Evolutionary conservation across 23 red algal species (phyloP).

Genomic region (Gracilariopsis chorda): DNA sequence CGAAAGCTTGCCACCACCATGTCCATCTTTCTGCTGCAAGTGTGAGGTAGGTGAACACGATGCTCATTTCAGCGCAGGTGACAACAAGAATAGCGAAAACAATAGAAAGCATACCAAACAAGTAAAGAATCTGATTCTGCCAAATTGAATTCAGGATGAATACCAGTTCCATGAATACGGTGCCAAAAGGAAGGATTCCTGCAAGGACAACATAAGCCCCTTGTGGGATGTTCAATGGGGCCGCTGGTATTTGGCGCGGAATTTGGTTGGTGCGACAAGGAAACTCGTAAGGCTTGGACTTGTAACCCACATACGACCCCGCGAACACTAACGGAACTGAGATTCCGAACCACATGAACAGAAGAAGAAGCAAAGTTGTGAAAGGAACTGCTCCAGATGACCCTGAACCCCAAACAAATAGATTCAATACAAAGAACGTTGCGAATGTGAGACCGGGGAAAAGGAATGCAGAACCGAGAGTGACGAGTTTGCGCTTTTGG

Average conservation of each 20-base stretch:
- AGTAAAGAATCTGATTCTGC: conserved; percentile 80
- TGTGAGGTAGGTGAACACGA: conserved; percentile 91
- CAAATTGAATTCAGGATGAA: conserved; percentile 89
- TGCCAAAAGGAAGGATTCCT: conserved; percentile 92
- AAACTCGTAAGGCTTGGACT: conserved; percentile 70
- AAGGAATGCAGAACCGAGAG: conserved; percentile 78
- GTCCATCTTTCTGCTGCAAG: conserved; percentile 82
- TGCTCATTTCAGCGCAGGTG: conserved; percentile 83
- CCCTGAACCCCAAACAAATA: conserved; percentile 79
- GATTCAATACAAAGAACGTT: conserved; percentile 89
- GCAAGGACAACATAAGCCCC: conserved; percentile 57
- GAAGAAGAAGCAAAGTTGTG: conserved; percentile 78
- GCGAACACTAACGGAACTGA: conserved; percentile 83
- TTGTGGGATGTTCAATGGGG: conserved; percentile 72
- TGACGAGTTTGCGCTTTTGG: conserved; percentile 71
- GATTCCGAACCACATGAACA: conserved; percentile 94
- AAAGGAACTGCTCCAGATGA: conserved; percentile 86
- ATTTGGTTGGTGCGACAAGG: conserved; percentile 91
- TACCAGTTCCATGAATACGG: conserved; percentile 93
- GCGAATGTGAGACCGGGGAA: conserved; percentile 87
- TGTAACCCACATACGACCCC: conserved; percentile 90
- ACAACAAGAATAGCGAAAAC: conserved; percentile 90
- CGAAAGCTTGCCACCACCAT: conserved; percentile 91
- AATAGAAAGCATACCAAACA: conserved; percentile 91
- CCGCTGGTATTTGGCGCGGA: conserved; percentile 84